Percentiles rank a stretch among this genome's conserved stretches.
Evolutionary conservation across 768 basidiomycete genomes (phyloP).

Genomic region (Hirschioporus abietinus): DNA sequence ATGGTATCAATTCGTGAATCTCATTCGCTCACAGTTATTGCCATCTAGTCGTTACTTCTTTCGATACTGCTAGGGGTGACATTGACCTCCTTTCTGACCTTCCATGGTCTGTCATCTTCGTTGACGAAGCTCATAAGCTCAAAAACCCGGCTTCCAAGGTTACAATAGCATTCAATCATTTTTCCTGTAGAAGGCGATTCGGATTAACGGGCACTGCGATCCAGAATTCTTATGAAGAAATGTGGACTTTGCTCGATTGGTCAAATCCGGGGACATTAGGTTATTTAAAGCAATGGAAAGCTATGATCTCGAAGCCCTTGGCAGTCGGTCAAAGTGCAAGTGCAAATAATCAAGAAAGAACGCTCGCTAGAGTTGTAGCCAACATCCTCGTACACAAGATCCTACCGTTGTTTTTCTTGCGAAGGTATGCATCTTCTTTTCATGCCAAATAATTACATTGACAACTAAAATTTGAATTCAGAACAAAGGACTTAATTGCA

Average conservation of each 20-base stretch:
- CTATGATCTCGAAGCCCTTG: constrained; percentile 63
- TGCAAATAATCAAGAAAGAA: constrained; percentile 57
- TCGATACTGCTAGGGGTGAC: constrained; percentile 67
- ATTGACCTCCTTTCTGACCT: constrained; percentile 66
- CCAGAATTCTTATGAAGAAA: constrained; percentile 86
- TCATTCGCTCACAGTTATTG: background rate
- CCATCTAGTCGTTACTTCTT: constrained; percentile 68
- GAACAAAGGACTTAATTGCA: constrained; percentile 75
- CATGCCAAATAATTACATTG: background rate
- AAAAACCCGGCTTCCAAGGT: constrained; percentile 73
- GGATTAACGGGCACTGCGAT: constrained; percentile 82
- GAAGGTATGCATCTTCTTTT: constrained; percentile 45
- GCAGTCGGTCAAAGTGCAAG: constrained; percentile 60
- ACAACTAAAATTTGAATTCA: constrained; percentile 14
- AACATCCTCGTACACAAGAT: constrained; percentile 56
- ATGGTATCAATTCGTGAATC: background rate
- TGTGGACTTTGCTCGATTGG: constrained; percentile 93
- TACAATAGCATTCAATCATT: constrained; percentile 64
- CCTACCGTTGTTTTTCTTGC: constrained; percentile 77
- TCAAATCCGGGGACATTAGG: constrained; percentile 81
- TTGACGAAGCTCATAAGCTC: constrained; percentile 88
- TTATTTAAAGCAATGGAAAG: constrained; percentile 68
- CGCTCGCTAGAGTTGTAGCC: constrained; percentile 51
- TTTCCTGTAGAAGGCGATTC: constrained; percentile 64
- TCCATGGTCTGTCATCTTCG: constrained; percentile 66